A percentile compares a stretch with the other conserved stretches of the same genome.
Conservation (phyloP, 108 stramenopile species). For the Pseudonitzschia delicatissima region DNA sequence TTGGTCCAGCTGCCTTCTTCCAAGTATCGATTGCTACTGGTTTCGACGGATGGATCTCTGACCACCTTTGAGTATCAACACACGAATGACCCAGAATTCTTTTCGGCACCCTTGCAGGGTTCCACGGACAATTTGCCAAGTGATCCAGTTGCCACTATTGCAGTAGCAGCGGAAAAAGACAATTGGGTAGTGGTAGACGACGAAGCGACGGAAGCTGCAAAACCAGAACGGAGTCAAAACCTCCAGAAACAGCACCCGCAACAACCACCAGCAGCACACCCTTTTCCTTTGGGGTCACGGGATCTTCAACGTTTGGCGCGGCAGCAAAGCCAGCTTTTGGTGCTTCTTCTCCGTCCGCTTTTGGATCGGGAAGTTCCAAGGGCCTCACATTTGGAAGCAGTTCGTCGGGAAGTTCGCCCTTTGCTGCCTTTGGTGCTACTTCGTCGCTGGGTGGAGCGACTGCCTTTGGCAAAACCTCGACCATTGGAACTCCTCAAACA, state of each 20-base stretch:
- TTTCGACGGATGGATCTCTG: conserved; percentile 61
- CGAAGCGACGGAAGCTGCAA: background rate
- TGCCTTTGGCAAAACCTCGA: background rate
- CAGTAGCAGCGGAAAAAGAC: background rate
- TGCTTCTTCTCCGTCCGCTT: background rate
- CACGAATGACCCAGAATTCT: conserved; percentile 24
- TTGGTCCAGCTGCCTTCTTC: conserved; percentile 38
- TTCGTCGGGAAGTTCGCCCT: conserved; percentile 4
- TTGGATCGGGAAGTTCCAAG: conserved; percentile 6
- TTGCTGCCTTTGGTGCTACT: conserved; percentile 31
- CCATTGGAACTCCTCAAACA: too few relatives aligned
- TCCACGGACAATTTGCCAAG: conserved; percentile 7
- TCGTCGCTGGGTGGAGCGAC: conserved; percentile 38
- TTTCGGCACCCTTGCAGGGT: background rate
- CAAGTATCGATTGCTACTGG: conserved; percentile 33
- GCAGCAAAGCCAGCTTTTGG: conserved; percentile 1
- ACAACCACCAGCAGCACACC: conserved; percentile 1
- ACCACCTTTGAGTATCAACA: conserved; percentile 36
- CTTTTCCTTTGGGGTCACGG: conserved; percentile 17
- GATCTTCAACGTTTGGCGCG: conserved; percentile 23
- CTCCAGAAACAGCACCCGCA: background rate
- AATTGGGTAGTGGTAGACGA: conserved; percentile 13
- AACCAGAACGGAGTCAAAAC: background rate
- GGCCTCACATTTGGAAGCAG: conserved; percentile 14
- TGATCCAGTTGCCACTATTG: background rate